A percentile compares a stretch with the other conserved stretches of the same genome.
These are phyloP conservation scores for Penicillium rolfsii DNA, from an alignment of 2,329 filamentous ascomycete genomes.

Conservation along the genomic window DNA sequence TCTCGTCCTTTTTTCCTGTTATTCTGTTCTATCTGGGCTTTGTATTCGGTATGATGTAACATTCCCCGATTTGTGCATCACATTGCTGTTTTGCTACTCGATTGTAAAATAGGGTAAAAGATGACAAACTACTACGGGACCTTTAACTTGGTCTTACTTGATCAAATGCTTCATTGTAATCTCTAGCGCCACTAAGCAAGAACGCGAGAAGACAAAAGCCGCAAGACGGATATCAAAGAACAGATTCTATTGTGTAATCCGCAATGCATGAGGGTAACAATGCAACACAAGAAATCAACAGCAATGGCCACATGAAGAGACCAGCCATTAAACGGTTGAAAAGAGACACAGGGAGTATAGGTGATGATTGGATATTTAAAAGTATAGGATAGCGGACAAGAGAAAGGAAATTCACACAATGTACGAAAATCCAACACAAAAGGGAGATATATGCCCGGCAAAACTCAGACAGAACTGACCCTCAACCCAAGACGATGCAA, in stretches of 20 bases:
- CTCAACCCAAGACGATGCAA: slow-evolving; percentile 29
- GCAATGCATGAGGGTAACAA: slow-evolving; percentile 18
- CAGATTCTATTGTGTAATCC: slow-evolving; percentile 24
- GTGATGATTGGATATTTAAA: slow-evolving; percentile 26
- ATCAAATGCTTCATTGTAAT: slow-evolving; percentile 4
- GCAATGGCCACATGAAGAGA: slow-evolving; percentile 2
- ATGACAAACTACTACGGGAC: background rate
- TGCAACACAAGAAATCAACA: slow-evolving; percentile 14
- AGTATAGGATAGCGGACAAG: slow-evolving; percentile 22
- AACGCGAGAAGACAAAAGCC: background rate
- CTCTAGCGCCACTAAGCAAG: background rate
- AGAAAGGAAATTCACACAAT: slow-evolving; percentile 20
- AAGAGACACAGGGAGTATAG: slow-evolving; percentile 10
- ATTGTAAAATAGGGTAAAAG: background rate
- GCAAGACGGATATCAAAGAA: slow-evolving; percentile 10
- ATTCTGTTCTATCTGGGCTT: slow-evolving; percentile 29
- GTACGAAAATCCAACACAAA: slow-evolving; percentile 15
- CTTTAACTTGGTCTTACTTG: background rate
- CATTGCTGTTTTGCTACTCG: background rate
- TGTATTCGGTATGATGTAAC: slow-evolving; percentile 25
- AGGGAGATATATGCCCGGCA: slow-evolving; percentile 27
- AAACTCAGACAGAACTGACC: slow-evolving; percentile 25
- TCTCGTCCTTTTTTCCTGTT: slow-evolving; percentile 33
- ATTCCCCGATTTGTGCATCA: slow-evolving; percentile 22
- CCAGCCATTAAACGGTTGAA: background rate